Evolutionary conservation across 1,284 basidiomycete genomes (phyloP).

Genomic region (Pterulicium gracile): DNA sequence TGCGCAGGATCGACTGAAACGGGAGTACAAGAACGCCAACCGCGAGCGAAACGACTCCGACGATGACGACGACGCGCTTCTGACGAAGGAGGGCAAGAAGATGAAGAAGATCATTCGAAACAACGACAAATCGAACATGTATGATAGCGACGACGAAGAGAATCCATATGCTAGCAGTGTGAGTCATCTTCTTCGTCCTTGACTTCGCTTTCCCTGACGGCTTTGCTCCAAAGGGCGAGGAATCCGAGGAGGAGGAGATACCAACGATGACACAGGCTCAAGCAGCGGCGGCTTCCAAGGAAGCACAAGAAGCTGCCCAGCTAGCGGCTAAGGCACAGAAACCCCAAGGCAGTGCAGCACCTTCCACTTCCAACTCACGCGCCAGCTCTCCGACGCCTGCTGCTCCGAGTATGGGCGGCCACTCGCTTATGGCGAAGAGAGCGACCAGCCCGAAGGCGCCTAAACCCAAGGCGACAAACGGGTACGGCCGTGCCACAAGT

Average conservation of each 20-base stretch:
- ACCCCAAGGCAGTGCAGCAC: constrained; percentile 18
- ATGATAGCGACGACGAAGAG: constrained; percentile 73
- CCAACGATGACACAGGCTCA: constrained; percentile 40
- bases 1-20: constrained; percentile 69
- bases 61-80: constrained; percentile 56
- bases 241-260: constrained; percentile 52
- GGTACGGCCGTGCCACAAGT: constrained; percentile 40
- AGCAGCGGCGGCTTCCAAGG: constrained; percentile 30
- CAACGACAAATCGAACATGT: constrained; percentile 61
- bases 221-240: constrained; percentile 40
- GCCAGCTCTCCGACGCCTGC: constrained; percentile 41
- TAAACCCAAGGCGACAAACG: constrained; percentile 36
- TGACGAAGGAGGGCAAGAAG: constrained; percentile 58
- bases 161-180: constrained; percentile 75
- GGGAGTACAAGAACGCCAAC: constrained; percentile 71
- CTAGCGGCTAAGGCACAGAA: constrained; percentile 21
- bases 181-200: constrained; percentile 18
- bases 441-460: constrained; percentile 68
- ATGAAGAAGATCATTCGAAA: constrained; percentile 72
- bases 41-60: constrained; percentile 61
- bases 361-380: constrained; percentile 17
- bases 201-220: constrained; percentile 7
- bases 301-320: constrained; percentile 20
- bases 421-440: constrained; percentile 71
- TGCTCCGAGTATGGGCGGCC: constrained; percentile 45